Conservation (phyloP, 441 rosid genomes). For the Raphanus hybrid region DNA sequence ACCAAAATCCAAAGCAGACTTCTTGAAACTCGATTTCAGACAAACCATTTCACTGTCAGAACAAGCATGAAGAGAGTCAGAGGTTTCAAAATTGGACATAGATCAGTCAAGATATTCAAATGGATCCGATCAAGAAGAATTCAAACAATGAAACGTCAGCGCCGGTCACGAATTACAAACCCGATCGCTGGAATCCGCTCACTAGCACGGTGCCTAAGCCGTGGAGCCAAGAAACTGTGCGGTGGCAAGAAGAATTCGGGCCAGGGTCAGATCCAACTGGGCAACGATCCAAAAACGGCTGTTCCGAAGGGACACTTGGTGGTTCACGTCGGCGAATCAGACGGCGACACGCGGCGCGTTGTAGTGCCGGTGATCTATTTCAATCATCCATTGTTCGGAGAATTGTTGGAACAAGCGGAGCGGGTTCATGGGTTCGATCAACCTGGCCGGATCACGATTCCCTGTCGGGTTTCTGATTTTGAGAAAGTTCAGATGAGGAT, state of each 20-base stretch:
- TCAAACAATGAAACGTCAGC: slow-evolving; percentile 23
- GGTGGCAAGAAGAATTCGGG: slow-evolving; percentile 31
- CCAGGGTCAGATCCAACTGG: slow-evolving; percentile 48
- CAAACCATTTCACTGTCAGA: neutral
- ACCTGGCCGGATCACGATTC: slow-evolving; percentile 72
- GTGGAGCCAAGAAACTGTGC: slow-evolving; percentile 46
- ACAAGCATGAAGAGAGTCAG: slow-evolving; percentile 48
- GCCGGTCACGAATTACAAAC: slow-evolving; percentile 27
- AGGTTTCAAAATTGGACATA: slow-evolving; percentile 63
- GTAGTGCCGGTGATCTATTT: slow-evolving; percentile 74
- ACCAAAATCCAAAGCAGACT: slow-evolving; percentile 12
- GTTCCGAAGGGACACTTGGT: slow-evolving; percentile 71
- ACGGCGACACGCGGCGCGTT: slow-evolving; percentile 51
- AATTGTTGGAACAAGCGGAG: slow-evolving; percentile 69
- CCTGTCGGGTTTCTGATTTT: slow-evolving; percentile 71
- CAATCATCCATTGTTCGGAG: slow-evolving; percentile 73
- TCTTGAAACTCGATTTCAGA: neutral
- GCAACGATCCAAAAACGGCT: slow-evolving; percentile 38
- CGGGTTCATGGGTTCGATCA: slow-evolving; percentile 68
- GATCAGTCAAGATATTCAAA: slow-evolving; percentile 54
- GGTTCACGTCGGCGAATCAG: slow-evolving; percentile 64
- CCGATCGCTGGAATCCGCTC: slow-evolving; percentile 48
- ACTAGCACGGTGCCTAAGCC: slow-evolving; percentile 43
- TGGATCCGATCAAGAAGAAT: slow-evolving; percentile 47
- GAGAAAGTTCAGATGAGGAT: slow-evolving; percentile 78